Evolutionary conservation across 1,284 basidiomycete genomes (phyloP).

Genomic region (Leccinum subrobustum): DNA sequence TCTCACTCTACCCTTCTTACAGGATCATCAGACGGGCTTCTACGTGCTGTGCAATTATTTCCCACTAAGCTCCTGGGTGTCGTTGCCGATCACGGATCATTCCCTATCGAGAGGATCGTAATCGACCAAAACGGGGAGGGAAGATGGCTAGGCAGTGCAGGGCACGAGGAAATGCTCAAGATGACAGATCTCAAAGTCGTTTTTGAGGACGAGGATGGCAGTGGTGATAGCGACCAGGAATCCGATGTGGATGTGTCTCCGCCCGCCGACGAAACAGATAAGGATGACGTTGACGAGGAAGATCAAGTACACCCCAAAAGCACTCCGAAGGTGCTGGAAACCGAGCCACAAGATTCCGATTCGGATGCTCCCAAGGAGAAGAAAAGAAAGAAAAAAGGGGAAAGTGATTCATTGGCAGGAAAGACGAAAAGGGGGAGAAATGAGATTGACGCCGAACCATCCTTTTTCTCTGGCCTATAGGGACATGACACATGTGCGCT

Average conservation of each 20-base stretch:
- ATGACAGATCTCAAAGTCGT: slow-evolving; percentile 77
- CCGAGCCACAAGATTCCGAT: slow-evolving; percentile 31
- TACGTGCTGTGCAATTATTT: slow-evolving; percentile 87
- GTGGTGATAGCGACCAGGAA: slow-evolving; percentile 32
- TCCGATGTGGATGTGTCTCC: slow-evolving; percentile 35
- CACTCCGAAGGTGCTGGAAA: neutral
- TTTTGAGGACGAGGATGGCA: slow-evolving; percentile 41
- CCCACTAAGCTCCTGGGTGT: slow-evolving; percentile 91
- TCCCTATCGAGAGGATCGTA: slow-evolving; percentile 86
- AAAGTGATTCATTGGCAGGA: slow-evolving; percentile 45
- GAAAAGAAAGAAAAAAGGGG: slow-evolving; percentile 59
- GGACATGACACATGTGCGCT: neutral
- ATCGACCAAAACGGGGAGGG: slow-evolving; percentile 54
- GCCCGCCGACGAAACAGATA: slow-evolving; percentile 38
- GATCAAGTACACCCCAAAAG: slow-evolving; percentile 7
- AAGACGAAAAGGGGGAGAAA: slow-evolving; percentile 61
- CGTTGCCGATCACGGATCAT: slow-evolving; percentile 86
- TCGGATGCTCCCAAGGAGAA: slow-evolving; percentile 41
- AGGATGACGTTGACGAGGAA: slow-evolving; percentile 21
- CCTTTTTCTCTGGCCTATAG: slow-evolving; percentile 74
- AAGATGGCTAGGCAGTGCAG: slow-evolving; percentile 90
- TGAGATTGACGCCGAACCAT: slow-evolving; percentile 49
- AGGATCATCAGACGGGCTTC: slow-evolving; percentile 90
- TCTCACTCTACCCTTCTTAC: slow-evolving; percentile 79
- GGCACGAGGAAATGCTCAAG: slow-evolving; percentile 85